A percentile compares a stretch with the other conserved stretches of the same genome.
These are phyloP conservation scores for Petunia hybrid DNA, from an alignment of 305 asterid species.

Conservation along the genomic window DNA sequence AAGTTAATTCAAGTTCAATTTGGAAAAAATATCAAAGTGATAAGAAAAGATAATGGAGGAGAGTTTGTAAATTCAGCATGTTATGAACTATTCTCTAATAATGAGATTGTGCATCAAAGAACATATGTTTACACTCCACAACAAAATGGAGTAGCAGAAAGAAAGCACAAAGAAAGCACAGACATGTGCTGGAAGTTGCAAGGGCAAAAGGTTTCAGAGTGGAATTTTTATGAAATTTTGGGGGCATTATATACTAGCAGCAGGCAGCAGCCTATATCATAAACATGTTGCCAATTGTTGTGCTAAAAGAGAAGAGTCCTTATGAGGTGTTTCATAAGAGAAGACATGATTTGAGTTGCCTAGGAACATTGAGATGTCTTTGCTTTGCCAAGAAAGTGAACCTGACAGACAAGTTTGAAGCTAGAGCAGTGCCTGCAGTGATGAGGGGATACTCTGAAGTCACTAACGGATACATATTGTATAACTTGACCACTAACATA, in stretches of 20 bases:
- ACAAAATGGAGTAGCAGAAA: constrained; percentile 21
- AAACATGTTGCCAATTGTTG: background rate
- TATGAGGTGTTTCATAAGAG: background rate
- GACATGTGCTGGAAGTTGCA: constrained; percentile 8
- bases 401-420: too few species aligned
- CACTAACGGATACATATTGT: too few species aligned
- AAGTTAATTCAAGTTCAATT: constrained; percentile 2
- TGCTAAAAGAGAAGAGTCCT: background rate
- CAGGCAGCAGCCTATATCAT: background rate
- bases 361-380: too few species aligned
- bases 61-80: constrained; percentile 6
- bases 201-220: background rate
- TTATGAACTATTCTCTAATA: background rate
- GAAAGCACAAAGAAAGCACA: constrained; percentile 21
- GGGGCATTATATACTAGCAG: background rate
- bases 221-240: background rate
- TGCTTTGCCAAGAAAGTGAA: too few species aligned
- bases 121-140: constrained; percentile 26
- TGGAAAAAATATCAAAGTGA: background rate
- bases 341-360: too few species aligned
- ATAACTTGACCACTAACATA: too few species aligned
- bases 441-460: too few species aligned
- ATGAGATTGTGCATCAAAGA: background rate
- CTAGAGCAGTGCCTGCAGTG: too few species aligned
- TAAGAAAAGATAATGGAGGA: background rate